These are phyloP conservation scores for Scedosporium aurantiacum DNA, from an alignment of 2,329 filamentous ascomycete genomes.

Conservation along the genomic window DNA sequence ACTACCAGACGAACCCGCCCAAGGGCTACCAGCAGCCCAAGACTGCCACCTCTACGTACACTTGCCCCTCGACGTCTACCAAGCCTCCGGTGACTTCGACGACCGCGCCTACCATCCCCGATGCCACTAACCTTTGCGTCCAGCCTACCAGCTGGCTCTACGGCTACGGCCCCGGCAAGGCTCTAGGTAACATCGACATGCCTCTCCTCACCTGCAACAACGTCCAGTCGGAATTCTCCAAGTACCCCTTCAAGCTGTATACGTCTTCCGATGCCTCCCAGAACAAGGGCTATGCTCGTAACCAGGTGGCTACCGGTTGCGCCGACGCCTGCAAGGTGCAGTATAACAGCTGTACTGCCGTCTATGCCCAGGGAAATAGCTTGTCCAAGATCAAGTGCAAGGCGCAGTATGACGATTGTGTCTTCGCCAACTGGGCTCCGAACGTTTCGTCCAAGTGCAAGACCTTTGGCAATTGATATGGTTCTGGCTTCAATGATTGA, in stretches of 20 bases:
- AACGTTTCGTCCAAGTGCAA: conserved; percentile 27
- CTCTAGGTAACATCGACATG: conserved; percentile 39
- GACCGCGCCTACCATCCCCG: conserved; percentile 26
- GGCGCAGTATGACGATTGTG: conserved; percentile 38
- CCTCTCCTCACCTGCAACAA: conserved; percentile 47
- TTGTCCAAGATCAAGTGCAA: conserved; percentile 31
- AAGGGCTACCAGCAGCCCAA: conserved; percentile 21
- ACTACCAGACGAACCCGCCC: conserved; percentile 29
- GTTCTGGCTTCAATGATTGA: too few relatives aligned
- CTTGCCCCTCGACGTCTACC: conserved; percentile 18
- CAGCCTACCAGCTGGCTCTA: conserved; percentile 45
- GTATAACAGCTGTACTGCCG: conserved; percentile 33
- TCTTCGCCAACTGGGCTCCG: conserved; percentile 28
- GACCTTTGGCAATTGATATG: conserved; percentile 17
- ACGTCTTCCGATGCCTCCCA: conserved; percentile 27
- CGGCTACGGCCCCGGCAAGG: conserved; percentile 56
- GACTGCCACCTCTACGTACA: conserved; percentile 18
- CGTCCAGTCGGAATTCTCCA: conserved; percentile 26
- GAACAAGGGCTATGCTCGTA: conserved; percentile 33
- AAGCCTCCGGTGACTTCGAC: conserved; percentile 15
- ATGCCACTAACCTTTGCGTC: conserved; percentile 40
- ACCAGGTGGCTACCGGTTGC: conserved; percentile 29
- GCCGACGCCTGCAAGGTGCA: conserved; percentile 42
- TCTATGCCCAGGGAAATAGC: conserved; percentile 39
- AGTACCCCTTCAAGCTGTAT: conserved; percentile 42